Evolutionary conservation across 305 asterid species (phyloP).

Genomic region (Fraxinus angustifolia): DNA sequence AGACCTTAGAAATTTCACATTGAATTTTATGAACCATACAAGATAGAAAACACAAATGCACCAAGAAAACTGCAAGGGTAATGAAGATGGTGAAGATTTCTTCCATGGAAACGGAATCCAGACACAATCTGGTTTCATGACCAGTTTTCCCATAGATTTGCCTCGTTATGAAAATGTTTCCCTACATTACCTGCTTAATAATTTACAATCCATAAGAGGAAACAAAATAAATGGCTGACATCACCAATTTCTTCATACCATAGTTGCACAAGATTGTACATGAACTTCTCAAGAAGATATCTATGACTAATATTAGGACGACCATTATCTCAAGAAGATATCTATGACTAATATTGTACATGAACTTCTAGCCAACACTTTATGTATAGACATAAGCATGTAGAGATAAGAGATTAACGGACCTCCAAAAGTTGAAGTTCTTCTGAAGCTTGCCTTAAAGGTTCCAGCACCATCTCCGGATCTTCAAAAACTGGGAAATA

Average conservation of each 20-base stretch:
- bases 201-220: not conserved
- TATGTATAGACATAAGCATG: not conserved
- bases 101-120: not conserved
- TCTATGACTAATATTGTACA: too few species aligned
- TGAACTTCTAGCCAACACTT: not conserved
- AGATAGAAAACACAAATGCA: not conserved
- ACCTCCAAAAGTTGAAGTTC: conserved; percentile 87
- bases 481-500: conserved; percentile 50
- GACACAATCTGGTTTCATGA: not conserved
- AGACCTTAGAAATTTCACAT: not conserved
- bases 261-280: not conserved
- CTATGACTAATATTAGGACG: not conserved
- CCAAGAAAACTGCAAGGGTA: not conserved
- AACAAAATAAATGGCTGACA: not conserved
- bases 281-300: not conserved
- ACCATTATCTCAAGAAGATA: not conserved
- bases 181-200: not conserved
- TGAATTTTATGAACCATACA: not conserved
- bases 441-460: conserved; percentile 80
- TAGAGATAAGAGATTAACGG: conserved; percentile 24
- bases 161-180: not conserved
- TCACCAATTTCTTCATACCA: not conserved
- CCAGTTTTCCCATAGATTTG: not conserved
- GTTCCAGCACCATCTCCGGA: conserved; percentile 65
- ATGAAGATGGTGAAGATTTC: not conserved